Percentiles rank a stretch among this genome's conserved stretches.
phyloP scores from a whole-genome alignment of 2,329 filamentous ascomycete species.

The Nakataea oryzae region DNA sequence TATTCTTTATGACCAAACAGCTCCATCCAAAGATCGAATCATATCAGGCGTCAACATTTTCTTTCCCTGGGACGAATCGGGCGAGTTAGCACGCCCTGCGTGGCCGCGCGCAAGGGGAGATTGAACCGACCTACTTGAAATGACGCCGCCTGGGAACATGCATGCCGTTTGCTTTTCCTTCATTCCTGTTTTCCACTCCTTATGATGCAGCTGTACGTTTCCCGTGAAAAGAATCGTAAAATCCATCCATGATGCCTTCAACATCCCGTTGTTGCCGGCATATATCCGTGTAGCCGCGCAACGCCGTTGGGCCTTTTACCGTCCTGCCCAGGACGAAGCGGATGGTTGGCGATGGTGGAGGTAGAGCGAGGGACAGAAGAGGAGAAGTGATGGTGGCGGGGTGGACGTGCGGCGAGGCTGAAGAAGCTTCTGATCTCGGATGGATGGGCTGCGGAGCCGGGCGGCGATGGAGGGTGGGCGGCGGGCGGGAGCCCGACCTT shows the following conservation, averaged over 20 bases:
- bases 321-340: slow-evolving; percentile 4
- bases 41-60: background rate
- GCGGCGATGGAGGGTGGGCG: too few species aligned
- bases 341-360: background rate
- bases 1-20: background rate
- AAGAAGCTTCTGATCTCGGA: background rate
- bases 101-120: background rate
- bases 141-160: slow-evolving; percentile 1
- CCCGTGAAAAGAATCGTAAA: slow-evolving; percentile 3
- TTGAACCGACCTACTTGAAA: background rate
- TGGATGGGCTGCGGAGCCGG: background rate
- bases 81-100: background rate
- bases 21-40: background rate
- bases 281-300: slow-evolving; percentile 2
- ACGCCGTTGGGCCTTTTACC: slow-evolving; percentile 4
- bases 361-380: background rate
- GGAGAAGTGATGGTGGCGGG: background rate
- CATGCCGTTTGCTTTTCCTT: background rate
- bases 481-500: too few species aligned
- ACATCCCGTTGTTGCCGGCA: background rate
- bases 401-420: background rate
- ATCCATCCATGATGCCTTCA: slow-evolving; percentile 1
- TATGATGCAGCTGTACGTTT: background rate
- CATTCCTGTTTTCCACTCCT: background rate
- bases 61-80: background rate